Evolutionary conservation across 495 filamentous ascomycete genomes (phyloP), one percentile per base, ranked within the genome.

Genomic region (Penicillium maclennaniae): DNA sequence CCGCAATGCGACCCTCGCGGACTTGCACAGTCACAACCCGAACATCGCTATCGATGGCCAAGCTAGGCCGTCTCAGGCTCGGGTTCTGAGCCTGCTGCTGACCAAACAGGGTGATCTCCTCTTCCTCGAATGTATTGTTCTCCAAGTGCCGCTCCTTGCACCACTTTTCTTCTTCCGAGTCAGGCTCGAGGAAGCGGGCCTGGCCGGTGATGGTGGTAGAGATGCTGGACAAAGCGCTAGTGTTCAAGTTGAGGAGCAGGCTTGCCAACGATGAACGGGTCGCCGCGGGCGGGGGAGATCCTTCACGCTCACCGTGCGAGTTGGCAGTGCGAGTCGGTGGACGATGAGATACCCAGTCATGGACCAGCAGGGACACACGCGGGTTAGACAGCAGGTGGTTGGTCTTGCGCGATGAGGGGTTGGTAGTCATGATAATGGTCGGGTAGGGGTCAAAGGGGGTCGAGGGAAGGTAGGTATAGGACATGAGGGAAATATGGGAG

Each of bases 271-370:
- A 87, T 31, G 84, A 87, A 1, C 82, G 80, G 53, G 77, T 77
- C 26, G 77, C 76, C 41, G 84, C 83, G 12, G 84, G 81, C 6
- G 80, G 81, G 10, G 86, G 83, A 6, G 82, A 85, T 36, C 83
- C 83, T 28, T 82, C 70, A 61, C 80, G 57, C 65, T 81, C 67
- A 67, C 77, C 53, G 66, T 79, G 55, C 67, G 82, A 59, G 43
- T 68, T 68, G 1, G 70, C 58, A 14, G 80, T 79, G 19, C 87
- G 81, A 34, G 91, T 91, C 0, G 90, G 88, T 9, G 92, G 91
- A 15, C 93, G 88, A 71, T 95, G 90, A 3, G 90, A 95, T 15
- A 97, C 90, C 93, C 92, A 98, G 70, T 98, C 93, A 73, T 98
- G 93, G 12, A 97, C 93, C 23, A 97, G 83, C n/a, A 98, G 73